These are phyloP conservation scores for Gossypium aridum DNA, from an alignment of 441 rosid genomes.

Conservation along the genomic window DNA sequence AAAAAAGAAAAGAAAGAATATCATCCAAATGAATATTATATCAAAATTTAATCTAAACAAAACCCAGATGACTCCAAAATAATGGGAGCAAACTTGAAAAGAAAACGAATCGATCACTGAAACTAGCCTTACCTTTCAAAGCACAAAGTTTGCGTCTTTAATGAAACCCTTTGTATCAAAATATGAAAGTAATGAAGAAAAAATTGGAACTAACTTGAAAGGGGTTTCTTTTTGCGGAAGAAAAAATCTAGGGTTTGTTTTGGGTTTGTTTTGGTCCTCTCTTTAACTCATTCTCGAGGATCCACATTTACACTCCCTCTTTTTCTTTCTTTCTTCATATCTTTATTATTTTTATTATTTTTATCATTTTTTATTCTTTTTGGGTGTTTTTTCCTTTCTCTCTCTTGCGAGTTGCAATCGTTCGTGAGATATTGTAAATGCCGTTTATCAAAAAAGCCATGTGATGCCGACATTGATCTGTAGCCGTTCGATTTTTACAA, in stretches of 20 bases:
- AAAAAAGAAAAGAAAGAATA: neutral
- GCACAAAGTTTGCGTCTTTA: slow-evolving; percentile 11
- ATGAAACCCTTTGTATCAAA: slow-evolving; percentile 23
- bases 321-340: neutral
- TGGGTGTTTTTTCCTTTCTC: neutral
- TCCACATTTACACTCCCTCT: slow-evolving; percentile 15
- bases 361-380: neutral
- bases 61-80: neutral
- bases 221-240: slow-evolving; percentile 12
- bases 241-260: slow-evolving; percentile 47
- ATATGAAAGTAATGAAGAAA: neutral
- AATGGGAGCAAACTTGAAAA: neutral
- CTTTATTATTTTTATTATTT: too few species aligned
- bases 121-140: slow-evolving; percentile 26
- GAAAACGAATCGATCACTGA: neutral
- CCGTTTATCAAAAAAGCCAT: neutral
- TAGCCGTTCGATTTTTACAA: neutral
- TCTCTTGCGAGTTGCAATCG: neutral
- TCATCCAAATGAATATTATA: neutral
- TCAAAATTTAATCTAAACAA: slow-evolving; percentile 1
- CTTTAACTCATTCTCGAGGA: slow-evolving; percentile 17
- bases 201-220: neutral
- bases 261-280: slow-evolving; percentile 20
- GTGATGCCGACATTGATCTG: neutral
- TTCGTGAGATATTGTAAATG: neutral